Evolutionary conservation across 805 yeast species (phyloP).

Genomic region (Pichia rugopelliculosa): DNA sequence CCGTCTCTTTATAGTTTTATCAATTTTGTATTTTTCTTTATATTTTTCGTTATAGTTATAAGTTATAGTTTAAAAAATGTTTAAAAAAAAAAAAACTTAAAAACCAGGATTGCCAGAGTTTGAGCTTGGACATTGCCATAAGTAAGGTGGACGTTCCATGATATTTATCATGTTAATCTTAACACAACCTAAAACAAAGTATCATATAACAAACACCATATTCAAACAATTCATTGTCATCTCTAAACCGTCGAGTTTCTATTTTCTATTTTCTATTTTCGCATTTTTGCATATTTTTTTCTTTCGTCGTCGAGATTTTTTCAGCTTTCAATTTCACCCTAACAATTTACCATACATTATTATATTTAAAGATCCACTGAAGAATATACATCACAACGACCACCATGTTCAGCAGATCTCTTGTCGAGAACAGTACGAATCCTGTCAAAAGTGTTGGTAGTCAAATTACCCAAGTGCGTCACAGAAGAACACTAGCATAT

Average conservation of each 20-base stretch:
- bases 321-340: not conserved
- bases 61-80: not conserved
- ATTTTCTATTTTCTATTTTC: not conserved
- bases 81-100: not conserved
- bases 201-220: not conserved
- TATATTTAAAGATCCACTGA: not conserved
- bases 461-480: constrained; percentile 40
- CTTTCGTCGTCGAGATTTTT: not conserved
- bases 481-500: constrained; percentile 46
- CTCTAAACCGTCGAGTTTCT: too few species aligned
- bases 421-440: constrained; percentile 3
- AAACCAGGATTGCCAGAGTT: too few species aligned
- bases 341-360: not conserved
- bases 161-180: too few species aligned
- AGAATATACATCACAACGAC: not conserved
- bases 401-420: constrained; percentile 4
- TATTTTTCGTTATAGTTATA: constrained; percentile 8
- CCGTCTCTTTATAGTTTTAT: not conserved
- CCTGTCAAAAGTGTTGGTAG: constrained; percentile 12
- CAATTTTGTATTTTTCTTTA: not conserved
- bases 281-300: not conserved
- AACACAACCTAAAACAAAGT: too few species aligned
- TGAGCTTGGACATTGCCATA: too few species aligned
- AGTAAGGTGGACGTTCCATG: too few species aligned
- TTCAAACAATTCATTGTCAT: too few species aligned